Evolutionary conservation across 1,284 basidiomycete species (phyloP).

Genomic region (Athelia sp.): DNA sequence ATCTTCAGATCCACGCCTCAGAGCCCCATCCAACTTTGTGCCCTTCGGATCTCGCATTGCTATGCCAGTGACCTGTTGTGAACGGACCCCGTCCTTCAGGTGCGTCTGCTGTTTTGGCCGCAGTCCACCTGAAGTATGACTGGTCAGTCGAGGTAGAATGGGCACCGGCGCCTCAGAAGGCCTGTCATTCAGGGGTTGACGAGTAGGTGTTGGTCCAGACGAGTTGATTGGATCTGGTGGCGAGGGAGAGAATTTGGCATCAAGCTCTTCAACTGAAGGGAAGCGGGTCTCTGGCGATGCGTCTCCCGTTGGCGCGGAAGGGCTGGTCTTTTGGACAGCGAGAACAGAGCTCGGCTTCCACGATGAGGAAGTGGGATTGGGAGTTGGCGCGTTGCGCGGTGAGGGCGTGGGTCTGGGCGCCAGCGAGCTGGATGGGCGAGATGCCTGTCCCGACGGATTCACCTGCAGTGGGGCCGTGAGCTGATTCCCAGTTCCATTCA

Average conservation of each 20-base stretch:
- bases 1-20: neutral
- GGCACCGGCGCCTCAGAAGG: neutral
- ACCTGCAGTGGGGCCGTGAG: too few relatives aligned
- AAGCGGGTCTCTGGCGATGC: neutral
- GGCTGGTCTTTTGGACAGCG: constrained; percentile 3
- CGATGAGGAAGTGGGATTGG: constrained; percentile 20
- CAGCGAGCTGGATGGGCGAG: constrained; percentile 19
- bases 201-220: constrained; percentile 14
- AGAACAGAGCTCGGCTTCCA: constrained; percentile 16
- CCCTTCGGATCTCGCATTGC: constrained; percentile 42
- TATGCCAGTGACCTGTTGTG: constrained; percentile 53
- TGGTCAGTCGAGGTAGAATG: constrained; percentile 11
- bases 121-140: constrained; percentile 6
- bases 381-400: constrained; percentile 37
- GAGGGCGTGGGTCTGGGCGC: constrained; percentile 35
- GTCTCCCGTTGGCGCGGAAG: neutral
- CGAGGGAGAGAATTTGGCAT: constrained; percentile 2
- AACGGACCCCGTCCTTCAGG: constrained; percentile 22
- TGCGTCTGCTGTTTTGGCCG: constrained; percentile 5
- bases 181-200: constrained; percentile 7
- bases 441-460: constrained; percentile 10
- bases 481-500: constrained; percentile 21
- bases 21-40: constrained; percentile 11
- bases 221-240: constrained; percentile 14
- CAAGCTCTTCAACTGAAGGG: constrained; percentile 2